A percentile compares a stretch with the other conserved stretches of the same genome.
phyloP scores from a whole-genome alignment of 139 green algal genomes.

The Desmodesmus armatus region DNA sequence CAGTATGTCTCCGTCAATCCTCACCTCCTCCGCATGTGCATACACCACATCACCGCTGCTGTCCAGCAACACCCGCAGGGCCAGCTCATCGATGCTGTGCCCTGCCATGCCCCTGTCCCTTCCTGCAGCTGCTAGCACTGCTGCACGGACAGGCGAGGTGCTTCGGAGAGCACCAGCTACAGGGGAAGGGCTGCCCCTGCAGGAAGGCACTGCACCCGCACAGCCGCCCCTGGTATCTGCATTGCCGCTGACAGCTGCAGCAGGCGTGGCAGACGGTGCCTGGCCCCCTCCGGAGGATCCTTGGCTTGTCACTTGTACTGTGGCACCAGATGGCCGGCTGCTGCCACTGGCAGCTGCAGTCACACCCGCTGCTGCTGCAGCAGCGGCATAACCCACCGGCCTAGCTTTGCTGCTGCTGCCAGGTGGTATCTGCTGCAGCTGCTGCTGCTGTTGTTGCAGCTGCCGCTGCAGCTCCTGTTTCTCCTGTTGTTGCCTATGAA shows the following conservation, averaged over 20 bases:
- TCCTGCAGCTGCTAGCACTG: background rate
- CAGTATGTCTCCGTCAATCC: no score
- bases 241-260: background rate
- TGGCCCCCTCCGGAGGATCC: background rate
- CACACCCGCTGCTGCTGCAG: background rate
- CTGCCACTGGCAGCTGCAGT: background rate
- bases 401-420: conserved; percentile 4
- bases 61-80: no score
- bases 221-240: background rate
- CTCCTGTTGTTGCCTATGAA: background rate
- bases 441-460: background rate
- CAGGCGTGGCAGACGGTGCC: background rate
- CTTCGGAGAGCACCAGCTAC: no score
- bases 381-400: background rate
- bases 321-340: background rate
- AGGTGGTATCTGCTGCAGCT: background rate
- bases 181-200: background rate
- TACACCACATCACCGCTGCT: no score
- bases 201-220: background rate
- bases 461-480: background rate
- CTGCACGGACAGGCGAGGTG: no score
- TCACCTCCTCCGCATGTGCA: no score
- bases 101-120: no score
- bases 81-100: no score
- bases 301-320: background rate